Base-by-base conservation (phyloP, 2,329 filamentous ascomycete genomes). In the Sphaerulina musiva region DNA sequence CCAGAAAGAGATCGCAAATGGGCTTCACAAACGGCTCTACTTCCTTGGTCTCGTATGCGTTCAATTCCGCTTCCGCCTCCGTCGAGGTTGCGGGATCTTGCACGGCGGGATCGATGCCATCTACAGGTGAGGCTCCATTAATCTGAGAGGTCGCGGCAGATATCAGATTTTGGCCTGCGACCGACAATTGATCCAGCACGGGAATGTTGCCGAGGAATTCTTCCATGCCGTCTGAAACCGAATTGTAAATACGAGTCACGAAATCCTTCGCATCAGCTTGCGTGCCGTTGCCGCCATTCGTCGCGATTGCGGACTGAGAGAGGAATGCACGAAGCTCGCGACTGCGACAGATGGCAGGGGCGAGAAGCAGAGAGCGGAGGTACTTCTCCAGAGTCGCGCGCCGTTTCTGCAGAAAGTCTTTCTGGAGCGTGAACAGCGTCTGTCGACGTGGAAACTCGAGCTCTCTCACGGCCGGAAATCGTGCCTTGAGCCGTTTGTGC, bases 21-120 rank as follows among this genome's bases (percentile, higher is more conserved):
- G 93, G 95, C 69, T 96, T 98, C 65, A 98, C 93, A 66, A 98
- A 97, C 1, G 93, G 93, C 67, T 95, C 90, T 2, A 90, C 78
- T 64, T 95, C 89, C 65, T 84, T 85, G 67, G 88, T 85, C 71
- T 97, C 92, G 65, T 95, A 97, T 0, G 92, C 92, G 54, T 91
- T 88, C 46, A 98, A 76, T 71, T 97, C 93, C 0, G 92, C 92
- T 72, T 97, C 91, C 0, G 91, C 93, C 73, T 97, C 93, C 2
- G 78, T 80, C 14, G 80, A 74, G 3, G 78, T 77, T 23, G 74
- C 71, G 7, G 74, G 73, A 54, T 80, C 74, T 61, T 76, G 66
- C 14, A 62, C 60, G 14, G 66, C 64, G 20, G 67, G 66, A 48
- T 68, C 73, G 6, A 78, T 65, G 7, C 73, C 65, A 39, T 70